Evolutionary conservation across 1,284 basidiomycete species (phyloP).

Genomic region (Boletellus sp.): DNA sequence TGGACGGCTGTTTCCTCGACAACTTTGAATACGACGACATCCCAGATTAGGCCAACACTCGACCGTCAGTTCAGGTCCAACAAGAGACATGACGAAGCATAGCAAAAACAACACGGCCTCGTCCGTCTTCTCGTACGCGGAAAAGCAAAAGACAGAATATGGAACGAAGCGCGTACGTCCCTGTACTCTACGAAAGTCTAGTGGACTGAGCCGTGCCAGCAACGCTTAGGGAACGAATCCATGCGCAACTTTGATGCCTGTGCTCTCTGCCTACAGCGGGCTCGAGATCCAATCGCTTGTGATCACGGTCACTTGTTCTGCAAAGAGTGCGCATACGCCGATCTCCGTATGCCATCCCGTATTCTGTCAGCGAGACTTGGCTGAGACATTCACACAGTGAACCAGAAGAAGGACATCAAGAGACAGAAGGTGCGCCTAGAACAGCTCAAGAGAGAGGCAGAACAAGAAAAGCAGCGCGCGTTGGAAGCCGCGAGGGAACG

Average conservation of each 20-base stretch:
- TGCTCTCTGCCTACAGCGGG: conserved; percentile 77
- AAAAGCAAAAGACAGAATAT: conserved; percentile 80
- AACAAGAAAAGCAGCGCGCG: conserved; percentile 64
- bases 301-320: conserved; percentile 85
- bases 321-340: conserved; percentile 81
- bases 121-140: conserved; percentile 82
- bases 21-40: too few relatives aligned
- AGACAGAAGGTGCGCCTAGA: conserved; percentile 76
- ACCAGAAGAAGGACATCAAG: conserved; percentile 90
- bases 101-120: conserved; percentile 87
- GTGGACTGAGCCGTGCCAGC: conserved; percentile 37
- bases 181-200: not conserved
- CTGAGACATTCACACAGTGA: conserved; percentile 50
- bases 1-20: too few relatives aligned
- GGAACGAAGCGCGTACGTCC: conserved; percentile 66
- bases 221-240: conserved; percentile 86
- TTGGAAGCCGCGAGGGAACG: conserved; percentile 76
- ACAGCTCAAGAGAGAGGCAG: conserved; percentile 68
- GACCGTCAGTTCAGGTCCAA: too few relatives aligned
- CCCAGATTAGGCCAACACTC: too few relatives aligned
- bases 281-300: conserved; percentile 79
- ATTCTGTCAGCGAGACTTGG: not conserved
- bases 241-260: conserved; percentile 89
- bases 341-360: conserved; percentile 54
- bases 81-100: conserved; percentile 72